Evolutionary conservation across 768 basidiomycete species (phyloP).

Genomic region (Aureoboletus auriporus): DNA sequence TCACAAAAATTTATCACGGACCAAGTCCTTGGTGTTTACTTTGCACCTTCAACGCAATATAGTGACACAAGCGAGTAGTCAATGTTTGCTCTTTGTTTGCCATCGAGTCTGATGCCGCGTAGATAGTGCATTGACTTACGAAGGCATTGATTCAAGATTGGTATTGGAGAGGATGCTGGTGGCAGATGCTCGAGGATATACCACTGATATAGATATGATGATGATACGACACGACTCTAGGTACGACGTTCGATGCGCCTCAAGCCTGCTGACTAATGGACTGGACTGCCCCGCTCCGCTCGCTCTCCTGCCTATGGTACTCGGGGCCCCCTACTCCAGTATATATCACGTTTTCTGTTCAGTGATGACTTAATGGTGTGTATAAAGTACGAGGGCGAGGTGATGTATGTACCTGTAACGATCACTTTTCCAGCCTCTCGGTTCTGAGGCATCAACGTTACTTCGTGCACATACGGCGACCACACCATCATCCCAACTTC

Average conservation of each 20-base stretch:
- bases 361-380: background rate
- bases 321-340: too few species aligned
- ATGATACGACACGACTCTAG: too few species aligned
- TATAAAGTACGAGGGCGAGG: background rate
- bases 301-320: too few species aligned
- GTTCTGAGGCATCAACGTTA: background rate
- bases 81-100: background rate
- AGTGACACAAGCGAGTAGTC: background rate
- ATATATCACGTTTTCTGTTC: background rate
- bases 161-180: too few species aligned
- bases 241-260: too few species aligned
- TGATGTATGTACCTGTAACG: background rate
- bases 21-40: background rate
- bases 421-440: background rate
- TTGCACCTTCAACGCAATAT: background rate
- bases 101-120: background rate
- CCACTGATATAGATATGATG: too few species aligned
- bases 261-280: too few species aligned
- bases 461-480: background rate
- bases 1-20: background rate
- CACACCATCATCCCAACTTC: background rate
- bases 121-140: background rate
- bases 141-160: background rate
- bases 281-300: too few species aligned
- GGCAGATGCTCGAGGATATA: too few species aligned